A percentile compares a stretch with the other conserved stretches of the same genome.
Evolutionary conservation across 2,329 filamentous ascomycete species (phyloP).

Genomic region (Ophiostoma australiae): DNA sequence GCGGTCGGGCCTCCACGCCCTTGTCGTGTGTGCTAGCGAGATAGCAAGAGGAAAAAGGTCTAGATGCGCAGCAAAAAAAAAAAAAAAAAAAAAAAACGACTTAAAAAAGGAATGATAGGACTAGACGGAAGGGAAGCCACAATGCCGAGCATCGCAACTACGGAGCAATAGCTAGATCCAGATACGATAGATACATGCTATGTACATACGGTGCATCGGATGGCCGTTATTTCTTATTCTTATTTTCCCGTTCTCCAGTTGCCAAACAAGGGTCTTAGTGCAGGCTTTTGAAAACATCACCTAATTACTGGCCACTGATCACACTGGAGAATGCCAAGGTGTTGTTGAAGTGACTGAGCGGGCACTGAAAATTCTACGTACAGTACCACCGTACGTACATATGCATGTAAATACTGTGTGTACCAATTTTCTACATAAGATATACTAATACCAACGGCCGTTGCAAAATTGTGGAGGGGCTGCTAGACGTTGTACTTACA

Average conservation of each 20-base stretch:
- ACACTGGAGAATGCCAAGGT: not conserved
- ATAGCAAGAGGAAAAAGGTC: not conserved
- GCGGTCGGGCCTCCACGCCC: constrained; percentile 3
- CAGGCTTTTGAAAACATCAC: not conserved
- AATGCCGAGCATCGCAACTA: not conserved
- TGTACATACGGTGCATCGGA: not conserved
- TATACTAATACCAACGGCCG: not conserved
- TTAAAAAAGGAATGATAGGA: not conserved
- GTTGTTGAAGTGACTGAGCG: not conserved
- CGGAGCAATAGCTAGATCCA: constrained; percentile 1
- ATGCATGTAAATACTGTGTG: no score
- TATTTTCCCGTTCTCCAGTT: not conserved
- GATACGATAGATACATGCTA: not conserved
- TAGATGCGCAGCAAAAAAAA: not conserved
- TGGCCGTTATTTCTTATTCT: not conserved
- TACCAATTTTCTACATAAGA: no score
- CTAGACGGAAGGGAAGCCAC: not conserved
- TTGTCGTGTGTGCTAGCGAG: not conserved
- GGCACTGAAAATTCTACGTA: not conserved
- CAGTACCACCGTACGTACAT: no score
- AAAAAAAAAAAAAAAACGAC: not conserved
- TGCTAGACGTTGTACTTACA: not conserved
- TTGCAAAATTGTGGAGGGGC: not conserved
- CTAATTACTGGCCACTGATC: not conserved
- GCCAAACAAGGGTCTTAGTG: not conserved